phyloP scores from a whole-genome alignment of 495 filamentous ascomycete genomes.

The Entonaema liquescens region DNA sequence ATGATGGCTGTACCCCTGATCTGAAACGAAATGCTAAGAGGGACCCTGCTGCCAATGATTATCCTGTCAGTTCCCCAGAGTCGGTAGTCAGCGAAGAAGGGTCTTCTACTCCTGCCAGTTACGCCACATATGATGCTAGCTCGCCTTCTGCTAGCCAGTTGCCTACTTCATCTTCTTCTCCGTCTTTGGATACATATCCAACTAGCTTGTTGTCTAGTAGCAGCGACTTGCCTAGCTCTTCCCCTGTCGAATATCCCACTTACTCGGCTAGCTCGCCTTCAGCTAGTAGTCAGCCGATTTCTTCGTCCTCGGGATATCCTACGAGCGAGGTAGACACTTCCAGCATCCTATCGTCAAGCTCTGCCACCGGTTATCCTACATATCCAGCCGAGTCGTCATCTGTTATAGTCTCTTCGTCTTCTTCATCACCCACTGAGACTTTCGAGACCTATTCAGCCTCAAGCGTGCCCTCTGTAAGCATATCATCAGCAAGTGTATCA shows the following conservation, averaged over 20 bases:
- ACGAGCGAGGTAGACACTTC: conserved; percentile 2
- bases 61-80: conserved; percentile 14
- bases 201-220: conserved; percentile 18
- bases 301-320: conserved; percentile 8
- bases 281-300: conserved; percentile 5
- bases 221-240: conserved; percentile 11
- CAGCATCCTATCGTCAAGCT: neutral
- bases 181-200: conserved; percentile 11
- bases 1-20: conserved; percentile 29
- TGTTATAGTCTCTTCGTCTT: conserved; percentile 1
- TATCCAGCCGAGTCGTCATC: conserved; percentile 15
- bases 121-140: conserved; percentile 21
- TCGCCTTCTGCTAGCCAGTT: neutral
- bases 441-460: conserved; percentile 15
- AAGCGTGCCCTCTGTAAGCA: conserved; percentile 7
- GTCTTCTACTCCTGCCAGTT: conserved; percentile 11
- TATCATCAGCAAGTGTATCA: neutral
- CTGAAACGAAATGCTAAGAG: conserved; percentile 21
- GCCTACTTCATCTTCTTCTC: neutral
- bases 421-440: conserved; percentile 13
- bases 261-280: conserved; percentile 16
- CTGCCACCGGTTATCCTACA: neutral
- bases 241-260: conserved; percentile 20
- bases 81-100: conserved; percentile 7
- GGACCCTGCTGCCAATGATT: conserved; percentile 9